phyloP scores from a whole-genome alignment of 352 stramenopile genomes.

The Phytophthora palmivora region DNA sequence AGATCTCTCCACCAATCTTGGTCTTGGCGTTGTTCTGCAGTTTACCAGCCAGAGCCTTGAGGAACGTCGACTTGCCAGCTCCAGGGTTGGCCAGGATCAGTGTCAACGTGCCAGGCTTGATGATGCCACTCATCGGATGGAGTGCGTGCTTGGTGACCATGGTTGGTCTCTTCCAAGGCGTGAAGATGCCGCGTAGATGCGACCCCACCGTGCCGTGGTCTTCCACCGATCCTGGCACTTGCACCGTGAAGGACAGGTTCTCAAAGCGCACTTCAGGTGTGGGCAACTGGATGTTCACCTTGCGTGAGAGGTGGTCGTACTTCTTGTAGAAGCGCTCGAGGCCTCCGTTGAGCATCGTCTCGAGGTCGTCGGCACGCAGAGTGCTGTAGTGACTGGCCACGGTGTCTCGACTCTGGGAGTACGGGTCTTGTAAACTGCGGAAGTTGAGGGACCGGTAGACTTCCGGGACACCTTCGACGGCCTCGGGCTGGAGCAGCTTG shows the following conservation, averaged over 20 bases:
- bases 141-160: slow-evolving; percentile 60
- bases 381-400: slow-evolving; percentile 39
- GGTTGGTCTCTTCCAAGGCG: slow-evolving; percentile 55
- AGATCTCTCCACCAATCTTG: slow-evolving; percentile 61
- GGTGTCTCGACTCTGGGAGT: not conserved
- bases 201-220: slow-evolving; percentile 62
- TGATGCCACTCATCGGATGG: slow-evolving; percentile 90
- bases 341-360: slow-evolving; percentile 69
- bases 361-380: slow-evolving; percentile 68
- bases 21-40: slow-evolving; percentile 54
- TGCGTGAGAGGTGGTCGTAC: slow-evolving; percentile 74
- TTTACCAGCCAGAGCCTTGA: slow-evolving; percentile 77
- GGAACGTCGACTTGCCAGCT: slow-evolving; percentile 80
- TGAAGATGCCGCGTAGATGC: slow-evolving; percentile 56
- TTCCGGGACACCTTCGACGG: not conserved
- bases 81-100: slow-evolving; percentile 77
- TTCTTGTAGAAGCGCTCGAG: slow-evolving; percentile 87
- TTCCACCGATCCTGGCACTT: slow-evolving; percentile 51
- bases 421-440: not conserved
- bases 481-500: not conserved
- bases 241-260: slow-evolving; percentile 73
- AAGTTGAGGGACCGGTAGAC: not conserved
- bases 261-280: slow-evolving; percentile 75
- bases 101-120: slow-evolving; percentile 56
- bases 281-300: slow-evolving; percentile 56